Base-by-base conservation (phyloP, 306 rosid species). In the Castanopsis chinensis region DNA sequence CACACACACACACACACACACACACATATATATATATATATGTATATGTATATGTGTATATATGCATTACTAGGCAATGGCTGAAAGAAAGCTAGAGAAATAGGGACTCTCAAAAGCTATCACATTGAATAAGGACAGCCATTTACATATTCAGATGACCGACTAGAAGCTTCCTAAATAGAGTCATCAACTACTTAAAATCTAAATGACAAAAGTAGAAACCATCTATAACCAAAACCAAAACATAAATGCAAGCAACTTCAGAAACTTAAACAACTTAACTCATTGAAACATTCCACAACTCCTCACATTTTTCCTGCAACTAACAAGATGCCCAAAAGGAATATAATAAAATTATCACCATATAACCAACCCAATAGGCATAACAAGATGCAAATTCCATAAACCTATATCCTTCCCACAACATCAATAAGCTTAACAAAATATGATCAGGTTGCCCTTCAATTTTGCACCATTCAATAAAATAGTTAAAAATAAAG, bases 361-460 rank as follows among this genome's bases (percentile, higher is more conserved):
- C n/a, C n/a, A n/a, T n/a, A n/a, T n/a, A n/a, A n/a, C n/a, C n/a
- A n/a, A n/a, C n/a, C n/a, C n/a, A n/a, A n/a, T n/a, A n/a, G n/a
- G n/a, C n/a, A n/a, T n/a, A n/a, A n/a, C n/a, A n/a, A n/a, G n/a
- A n/a, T n/a, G n/a, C n/a, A n/a, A n/a, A n/a, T n/a, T n/a, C n/a
- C n/a, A n/a, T n/a, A n/a, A n/a, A n/a, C n/a, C n/a, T n/a, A n/a
- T n/a, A n/a, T n/a, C n/a, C n/a, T n/a, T n/a, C n/a, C n/a, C n/a
- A n/a, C n/a, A n/a, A n/a, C n/a, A n/a, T n/a, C n/a, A n/a, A n/a
- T n/a, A n/a, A n/a, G n/a, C n/a, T n/a, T n/a, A n/a, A 94, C 78
- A 94, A 72, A 83, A 94, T 86, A 85, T 91, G 83, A 82, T 85
- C 91, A 18, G 94, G 97, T 43, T 83, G 97, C 75, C 97, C 97